Evolutionary conservation across 1,139 yeast genomes (phyloP), one percentile per base, ranked within the genome.

Genomic region (Scheffersomyces insectosa): DNA sequence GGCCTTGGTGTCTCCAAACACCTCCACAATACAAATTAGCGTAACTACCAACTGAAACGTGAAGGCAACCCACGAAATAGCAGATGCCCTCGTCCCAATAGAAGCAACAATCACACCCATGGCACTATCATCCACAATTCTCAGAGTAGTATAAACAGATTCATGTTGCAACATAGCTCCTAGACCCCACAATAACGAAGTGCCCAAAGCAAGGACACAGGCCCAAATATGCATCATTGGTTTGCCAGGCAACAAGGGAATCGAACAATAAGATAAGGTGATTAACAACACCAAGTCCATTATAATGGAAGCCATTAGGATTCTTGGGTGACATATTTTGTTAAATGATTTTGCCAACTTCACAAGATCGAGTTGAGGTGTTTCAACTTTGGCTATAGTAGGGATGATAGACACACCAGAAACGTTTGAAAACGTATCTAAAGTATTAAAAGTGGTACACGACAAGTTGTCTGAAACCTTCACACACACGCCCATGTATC

Each of bases 121-220:
- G 30, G 88, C 81, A 3, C 88, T 73, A 1, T 68, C 63, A 2
- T 72, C 69, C 1, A 82, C 72, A 39, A 83, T 56, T 5, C 59
- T 54, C 3, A 60, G 52, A 3, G 79, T 72, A 0, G 85, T 68
- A 35, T 66, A 67, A 0, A 75, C 72, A 0, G 87, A 87, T 38
- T 83, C 83, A 50, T 82, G 83, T 40, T 77, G 77, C 69, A 88
- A 75, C 77, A 85, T 82, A 2, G 88, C 74, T 0, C 89, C 89
- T 37, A 83, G 62, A 0, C 88, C 87, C 87, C 89, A 83, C 3
- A 83, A 43, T 9, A 83, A 52, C 23, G 75, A 66, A 39, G 75
- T 59, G 0, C 67, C 43, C 0, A 73, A 62, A 4, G 78, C 62
- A 14, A 77, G 45, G 0, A 64, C 57, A 30, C 77, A 51, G 8